A percentile compares a stretch with the other conserved stretches of the same genome.
Evolutionary conservation across 352 stramenopile species (phyloP).

Genomic region (Phytophthora niederhauseri): DNA sequence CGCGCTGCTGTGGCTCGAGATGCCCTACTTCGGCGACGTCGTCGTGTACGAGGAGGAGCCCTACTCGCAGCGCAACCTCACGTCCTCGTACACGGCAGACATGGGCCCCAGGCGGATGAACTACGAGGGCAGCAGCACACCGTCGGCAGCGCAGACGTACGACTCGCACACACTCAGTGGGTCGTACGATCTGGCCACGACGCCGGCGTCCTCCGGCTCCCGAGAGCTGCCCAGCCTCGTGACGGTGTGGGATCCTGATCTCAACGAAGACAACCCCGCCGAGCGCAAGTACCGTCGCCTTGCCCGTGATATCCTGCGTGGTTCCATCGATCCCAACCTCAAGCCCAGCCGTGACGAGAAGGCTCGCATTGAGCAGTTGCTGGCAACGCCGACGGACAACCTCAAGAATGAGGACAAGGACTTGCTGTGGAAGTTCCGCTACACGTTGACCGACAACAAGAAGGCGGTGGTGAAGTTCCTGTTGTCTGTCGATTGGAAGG

Average conservation of each 20-base stretch:
- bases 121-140: constrained; percentile 32
- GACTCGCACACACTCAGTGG: constrained; percentile 53
- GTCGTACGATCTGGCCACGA: constrained; percentile 51
- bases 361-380: constrained; percentile 91
- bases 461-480: constrained; percentile 99
- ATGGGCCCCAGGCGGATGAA: constrained; percentile 48
- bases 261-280: constrained; percentile 91
- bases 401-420: constrained; percentile 94
- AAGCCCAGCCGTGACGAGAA: constrained; percentile 97
- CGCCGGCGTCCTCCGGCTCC: constrained; percentile 28
- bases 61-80: constrained; percentile 79
- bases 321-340: constrained; percentile 97
- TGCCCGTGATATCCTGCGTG: constrained; percentile 94
- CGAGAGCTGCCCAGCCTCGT: constrained; percentile 62
- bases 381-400: constrained; percentile 94
- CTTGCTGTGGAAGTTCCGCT: constrained; percentile 97
- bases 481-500: constrained; percentile 98
- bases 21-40: constrained; percentile 92
- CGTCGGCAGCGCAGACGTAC: constrained; percentile 35
- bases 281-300: constrained; percentile 99
- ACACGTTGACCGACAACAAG: constrained; percentile 95
- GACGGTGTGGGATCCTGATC: constrained; percentile 84
- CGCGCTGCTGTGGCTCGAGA: constrained; percentile 85
- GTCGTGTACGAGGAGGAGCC: constrained; percentile 94
- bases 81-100: constrained; percentile 58